Conservation (phyloP, 129 eudicot species). For the Rutidosis leptorrhynchoides region DNA sequence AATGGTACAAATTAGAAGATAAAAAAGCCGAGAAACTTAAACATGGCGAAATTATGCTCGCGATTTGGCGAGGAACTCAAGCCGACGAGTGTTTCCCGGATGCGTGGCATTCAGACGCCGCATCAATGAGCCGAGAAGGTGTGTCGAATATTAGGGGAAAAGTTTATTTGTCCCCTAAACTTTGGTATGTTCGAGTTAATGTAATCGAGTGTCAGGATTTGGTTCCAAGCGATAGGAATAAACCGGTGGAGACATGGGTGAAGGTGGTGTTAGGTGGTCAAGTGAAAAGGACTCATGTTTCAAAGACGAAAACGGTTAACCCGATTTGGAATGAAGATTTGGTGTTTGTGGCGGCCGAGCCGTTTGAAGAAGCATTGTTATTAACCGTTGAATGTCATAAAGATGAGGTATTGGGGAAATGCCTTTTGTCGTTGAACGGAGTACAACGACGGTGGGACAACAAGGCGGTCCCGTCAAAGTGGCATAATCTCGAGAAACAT, state of each 20-base stretch:
- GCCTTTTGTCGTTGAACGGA: constrained; percentile 40
- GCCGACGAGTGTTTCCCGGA: constrained; percentile 90
- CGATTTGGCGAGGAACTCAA: constrained; percentile 88
- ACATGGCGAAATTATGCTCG: constrained; percentile 82
- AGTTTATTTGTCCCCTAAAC: constrained; percentile 79
- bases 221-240: constrained; percentile 55
- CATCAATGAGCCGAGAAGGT: constrained; percentile 58
- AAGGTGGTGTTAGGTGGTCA: constrained; percentile 59
- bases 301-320: constrained; percentile 44
- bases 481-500: constrained; percentile 83
- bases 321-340: constrained; percentile 93
- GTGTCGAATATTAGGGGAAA: constrained; percentile 68
- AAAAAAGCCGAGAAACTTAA: constrained; percentile 55
- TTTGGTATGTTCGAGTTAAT: constrained; percentile 88
- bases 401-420: constrained; percentile 57
- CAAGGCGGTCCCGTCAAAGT: constrained; percentile 62
- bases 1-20: constrained; percentile 83
- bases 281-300: constrained; percentile 39
- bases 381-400: constrained; percentile 63
- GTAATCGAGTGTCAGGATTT: constrained; percentile 85
- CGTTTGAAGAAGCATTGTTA: constrained; percentile 80
- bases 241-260: constrained; percentile 52
- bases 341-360: constrained; percentile 69
- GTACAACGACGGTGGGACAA: constrained; percentile 66
- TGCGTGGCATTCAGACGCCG: constrained; percentile 96